Conservation (phyloP, 176 grass and related monocot species). For the Oryza punctata region DNA sequence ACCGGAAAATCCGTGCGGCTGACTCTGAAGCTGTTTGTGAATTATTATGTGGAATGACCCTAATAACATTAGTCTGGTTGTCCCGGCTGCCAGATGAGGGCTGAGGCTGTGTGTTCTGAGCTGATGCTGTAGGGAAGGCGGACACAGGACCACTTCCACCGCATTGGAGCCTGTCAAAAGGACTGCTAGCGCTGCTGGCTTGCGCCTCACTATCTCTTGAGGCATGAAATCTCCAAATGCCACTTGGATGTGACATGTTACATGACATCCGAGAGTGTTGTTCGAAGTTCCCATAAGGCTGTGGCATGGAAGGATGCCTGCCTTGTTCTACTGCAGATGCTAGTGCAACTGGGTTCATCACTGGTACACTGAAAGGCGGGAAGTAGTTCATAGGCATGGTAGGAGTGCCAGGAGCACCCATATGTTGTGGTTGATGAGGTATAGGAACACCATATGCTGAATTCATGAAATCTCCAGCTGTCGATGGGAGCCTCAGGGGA, state of each 20-base stretch:
- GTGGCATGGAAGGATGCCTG: slow-evolving; percentile 43
- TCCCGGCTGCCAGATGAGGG: slow-evolving; percentile 48
- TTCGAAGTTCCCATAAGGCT: slow-evolving; percentile 36
- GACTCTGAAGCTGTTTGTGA: slow-evolving; percentile 68
- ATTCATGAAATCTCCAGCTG: slow-evolving; percentile 64
- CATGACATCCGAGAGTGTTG: slow-evolving; percentile 61
- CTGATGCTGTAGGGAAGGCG: slow-evolving; percentile 35
- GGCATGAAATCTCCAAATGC: slow-evolving; percentile 52
- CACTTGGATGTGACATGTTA: slow-evolving; percentile 53
- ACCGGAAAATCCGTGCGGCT: slow-evolving; percentile 72
- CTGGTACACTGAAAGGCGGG: slow-evolving; percentile 65
- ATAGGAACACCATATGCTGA: slow-evolving; percentile 58
- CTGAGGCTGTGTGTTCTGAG: slow-evolving; percentile 33
- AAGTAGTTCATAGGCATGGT: slow-evolving; percentile 61
- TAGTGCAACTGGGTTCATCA: slow-evolving; percentile 55
- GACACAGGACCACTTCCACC: slow-evolving; percentile 43
- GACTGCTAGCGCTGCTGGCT: slow-evolving; percentile 77
- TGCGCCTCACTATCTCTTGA: slow-evolving; percentile 80
- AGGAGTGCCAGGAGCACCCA: slow-evolving; percentile 52
- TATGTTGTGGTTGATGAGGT: slow-evolving; percentile 58
- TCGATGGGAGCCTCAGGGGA: slow-evolving; percentile 53
- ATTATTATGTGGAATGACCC: slow-evolving; percentile 86
- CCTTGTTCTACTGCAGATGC: slow-evolving; percentile 63
- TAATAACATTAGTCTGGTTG: slow-evolving; percentile 54
- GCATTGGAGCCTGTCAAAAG: slow-evolving; percentile 45